Base-by-base conservation (phyloP, 371 early-diverging fungal species). In the Lichtheimia corymbifera region DNA sequence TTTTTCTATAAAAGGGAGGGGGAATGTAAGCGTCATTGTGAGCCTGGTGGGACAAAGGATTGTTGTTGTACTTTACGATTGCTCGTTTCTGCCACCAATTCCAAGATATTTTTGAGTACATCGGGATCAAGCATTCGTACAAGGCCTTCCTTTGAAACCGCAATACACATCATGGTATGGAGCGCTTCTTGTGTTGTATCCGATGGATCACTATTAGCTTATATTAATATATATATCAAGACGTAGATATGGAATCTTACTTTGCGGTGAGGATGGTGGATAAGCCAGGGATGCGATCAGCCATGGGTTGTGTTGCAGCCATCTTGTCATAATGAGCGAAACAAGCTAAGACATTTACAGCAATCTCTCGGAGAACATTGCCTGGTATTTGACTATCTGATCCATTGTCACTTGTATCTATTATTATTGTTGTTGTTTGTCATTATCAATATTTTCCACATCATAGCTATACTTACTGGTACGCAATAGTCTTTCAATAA, bases 401-500 rank as follows among this genome's bases (percentile, higher is more conserved):
- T 20, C 63, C 58, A 18, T 45, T 69, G 66, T 25, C 17, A 41
- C 18, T 41, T 17, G 22, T 6, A 35, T 35, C 35, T 11, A 35
- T 35, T 9, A 7, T 28, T 4, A 28, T 28, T 4, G 28, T 5
- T 27, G 27, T 27, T 27, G 27, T 27, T 27, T 2, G 5, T 27
- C 3, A 27, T 28, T 4, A 28, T 28, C 28, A 28, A 28, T 28
- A 7, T 28, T 28, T n/a, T n/a, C n/a, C 7, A 28, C 7, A 28
- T 28, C 7, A 28, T 28, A 22, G 22, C 22, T 35, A 2, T 0
- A 24, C 47, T 60, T 70, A 81, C 81, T 59, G 40, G 74, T 73
- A 49, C 76, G 67, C 45, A 81, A 54, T 11, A 81, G 58, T 9
- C 81, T 71, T 58, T 81, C 81, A 59, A 81, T 66, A 54, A 81